A percentile compares a stretch with the other conserved stretches of the same genome.
Conservation (phyloP, 129 eudicot species). For the Chrysanthemum seticuspe region DNA sequence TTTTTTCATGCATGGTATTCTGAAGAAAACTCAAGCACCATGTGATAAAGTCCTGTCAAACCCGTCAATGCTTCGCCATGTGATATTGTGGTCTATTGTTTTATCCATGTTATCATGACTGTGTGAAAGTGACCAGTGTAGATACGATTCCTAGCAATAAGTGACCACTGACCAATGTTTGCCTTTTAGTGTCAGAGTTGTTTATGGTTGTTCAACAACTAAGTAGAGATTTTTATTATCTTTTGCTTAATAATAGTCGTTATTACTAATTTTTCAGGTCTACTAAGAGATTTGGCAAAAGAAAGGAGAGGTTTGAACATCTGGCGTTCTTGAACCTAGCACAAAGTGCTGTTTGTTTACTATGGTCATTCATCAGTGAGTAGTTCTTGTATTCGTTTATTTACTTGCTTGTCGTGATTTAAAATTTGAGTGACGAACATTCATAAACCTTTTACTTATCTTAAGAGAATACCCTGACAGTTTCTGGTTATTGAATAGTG, state of each 20-base stretch:
- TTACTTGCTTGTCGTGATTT: not conserved
- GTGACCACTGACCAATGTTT: not conserved
- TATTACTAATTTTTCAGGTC: conserved; percentile 52
- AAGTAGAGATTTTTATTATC: not conserved
- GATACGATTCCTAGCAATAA: not conserved
- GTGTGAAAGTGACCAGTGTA: not conserved
- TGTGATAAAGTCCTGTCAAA: no score
- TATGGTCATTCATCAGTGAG: conserved; percentile 95
- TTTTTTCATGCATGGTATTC: no score
- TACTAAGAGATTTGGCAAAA: conserved; percentile 82
- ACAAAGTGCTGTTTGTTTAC: conserved; percentile 83
- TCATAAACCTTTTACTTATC: not conserved
- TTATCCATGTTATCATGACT: not conserved
- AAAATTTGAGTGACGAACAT: no score
- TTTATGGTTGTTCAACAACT: not conserved
- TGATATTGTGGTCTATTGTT: no score
- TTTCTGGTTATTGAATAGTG: conserved; percentile 48
- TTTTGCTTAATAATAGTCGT: not conserved
- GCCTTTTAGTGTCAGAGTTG: not conserved
- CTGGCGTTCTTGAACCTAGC: conserved; percentile 90
- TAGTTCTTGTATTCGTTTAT: conserved; percentile 8
- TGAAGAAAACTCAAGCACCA: no score
- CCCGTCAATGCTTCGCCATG: no score
- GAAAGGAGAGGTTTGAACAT: conserved; percentile 89
- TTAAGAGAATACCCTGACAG: no score